Base-by-base conservation (phyloP, 2,329 filamentous ascomycete species). In the Phaeoacremonium minimum region DNA sequence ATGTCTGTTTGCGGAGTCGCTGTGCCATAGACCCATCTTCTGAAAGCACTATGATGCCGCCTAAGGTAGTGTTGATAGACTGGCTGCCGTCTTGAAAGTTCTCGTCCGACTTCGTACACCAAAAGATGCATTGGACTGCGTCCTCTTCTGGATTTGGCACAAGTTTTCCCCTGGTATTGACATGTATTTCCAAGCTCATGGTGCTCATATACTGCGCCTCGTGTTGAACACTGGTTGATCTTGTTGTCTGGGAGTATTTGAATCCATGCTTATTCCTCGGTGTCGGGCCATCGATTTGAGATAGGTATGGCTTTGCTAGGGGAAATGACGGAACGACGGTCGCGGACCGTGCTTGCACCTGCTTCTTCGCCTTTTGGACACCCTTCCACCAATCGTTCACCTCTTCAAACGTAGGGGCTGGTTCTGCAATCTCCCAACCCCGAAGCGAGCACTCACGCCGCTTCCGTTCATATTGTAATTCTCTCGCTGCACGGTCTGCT, bases 191-290 rank as follows among this genome's bases (percentile, higher is more conserved):
- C 6, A 98, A 62, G 47, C 89, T 94, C 87, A 98, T 90, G 14
- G 85, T 88, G 48, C 87, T 95, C 93, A 98, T 97, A 57, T 95
- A 95, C 48, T 93, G 86, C 4, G 80, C 81, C 57, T 94, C 87
- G 46, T 91, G 86, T 51, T 87, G 78, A 14, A 94, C 80, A 46
- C 81, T 88, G 0, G 83, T 85, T 2, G 82, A 82, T 46, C 80
- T 78, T 43, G 75, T 73, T 52, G 82, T 86, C 47, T 90, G 88
- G 0, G 85, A 88, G 56, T 86, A 95, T 55, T 90, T 93, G 67
- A 90, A 91, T 0, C 85, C 87, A 54, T 91, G 73, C 42, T 78
- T 83, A 50, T 87, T 86, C 54, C 75, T 85, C 35, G 91, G 90
- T 1, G 91, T 96, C 1, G 89, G 81, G 0, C 85, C 88, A 34